phyloP scores from a whole-genome alignment of 257 asterid species.

The Fraxinus americana region DNA sequence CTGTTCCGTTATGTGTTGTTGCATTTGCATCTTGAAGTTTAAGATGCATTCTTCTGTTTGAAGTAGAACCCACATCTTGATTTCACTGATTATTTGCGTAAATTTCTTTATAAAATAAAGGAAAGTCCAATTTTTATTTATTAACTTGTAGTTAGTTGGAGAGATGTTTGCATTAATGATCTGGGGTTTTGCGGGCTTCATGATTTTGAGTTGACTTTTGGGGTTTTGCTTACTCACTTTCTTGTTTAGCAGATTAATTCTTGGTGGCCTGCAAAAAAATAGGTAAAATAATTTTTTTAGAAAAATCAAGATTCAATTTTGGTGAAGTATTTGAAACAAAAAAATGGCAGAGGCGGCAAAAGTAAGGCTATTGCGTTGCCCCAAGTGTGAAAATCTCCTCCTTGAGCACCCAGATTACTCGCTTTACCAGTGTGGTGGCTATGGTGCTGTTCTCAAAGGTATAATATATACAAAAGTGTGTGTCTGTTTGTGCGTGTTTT shows the following conservation, averaged over 20 bases:
- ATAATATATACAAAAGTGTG: no score
- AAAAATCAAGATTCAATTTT: slow-evolving; percentile 19
- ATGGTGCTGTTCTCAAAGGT: slow-evolving; percentile 89
- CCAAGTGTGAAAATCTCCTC: slow-evolving; percentile 88
- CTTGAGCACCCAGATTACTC: slow-evolving; percentile 76
- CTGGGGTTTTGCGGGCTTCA: slow-evolving; percentile 27
- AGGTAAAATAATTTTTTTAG: not conserved
- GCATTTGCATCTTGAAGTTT: slow-evolving; percentile 19
- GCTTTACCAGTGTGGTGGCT: slow-evolving; percentile 91
- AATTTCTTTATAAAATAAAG: not conserved
- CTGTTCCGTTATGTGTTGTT: slow-evolving; percentile 9
- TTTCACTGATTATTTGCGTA: not conserved
- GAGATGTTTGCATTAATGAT: slow-evolving; percentile 31
- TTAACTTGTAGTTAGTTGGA: slow-evolving; percentile 26
- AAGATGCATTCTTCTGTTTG: not conserved
- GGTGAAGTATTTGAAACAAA: slow-evolving; percentile 33
- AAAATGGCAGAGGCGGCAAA: slow-evolving; percentile 63
- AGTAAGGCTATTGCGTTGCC: slow-evolving; percentile 84
- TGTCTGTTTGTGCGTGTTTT: no score
- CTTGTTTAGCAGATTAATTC: slow-evolving; percentile 31
- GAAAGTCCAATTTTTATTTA: not conserved
- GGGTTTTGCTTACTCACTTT: slow-evolving; percentile 1
- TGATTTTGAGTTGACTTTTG: slow-evolving; percentile 33
- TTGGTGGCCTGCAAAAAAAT: slow-evolving; percentile 21
- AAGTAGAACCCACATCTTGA: not conserved